A percentile compares a stretch with the other conserved stretches of the same genome.
Conservation (phyloP, 2,329 filamentous ascomycete genomes). For the Penicillium sp. region DNA sequence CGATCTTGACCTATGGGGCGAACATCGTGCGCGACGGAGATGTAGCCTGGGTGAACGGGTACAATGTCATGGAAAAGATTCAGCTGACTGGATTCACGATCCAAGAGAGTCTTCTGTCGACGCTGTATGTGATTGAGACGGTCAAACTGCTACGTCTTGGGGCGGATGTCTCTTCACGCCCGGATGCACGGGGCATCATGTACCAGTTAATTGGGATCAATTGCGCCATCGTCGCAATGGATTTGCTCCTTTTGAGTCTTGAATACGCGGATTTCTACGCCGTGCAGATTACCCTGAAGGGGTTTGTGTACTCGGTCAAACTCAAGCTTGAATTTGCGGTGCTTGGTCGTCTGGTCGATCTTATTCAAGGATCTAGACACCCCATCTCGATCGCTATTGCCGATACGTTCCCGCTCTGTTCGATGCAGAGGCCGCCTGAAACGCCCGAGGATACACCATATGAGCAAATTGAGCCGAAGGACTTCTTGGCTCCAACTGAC, state of each 20-base stretch:
- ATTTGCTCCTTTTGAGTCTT: slow-evolving; percentile 42
- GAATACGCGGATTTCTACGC: slow-evolving; percentile 42
- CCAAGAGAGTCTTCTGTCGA: slow-evolving; percentile 48
- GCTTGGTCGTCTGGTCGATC: slow-evolving; percentile 46
- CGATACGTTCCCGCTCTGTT: slow-evolving; percentile 25
- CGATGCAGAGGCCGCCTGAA: slow-evolving; percentile 14
- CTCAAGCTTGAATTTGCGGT: slow-evolving; percentile 57
- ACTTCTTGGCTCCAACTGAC: slow-evolving; percentile 6
- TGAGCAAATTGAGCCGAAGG: slow-evolving; percentile 11
- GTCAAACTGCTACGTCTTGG: slow-evolving; percentile 44
- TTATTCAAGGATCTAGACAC: slow-evolving; percentile 32
- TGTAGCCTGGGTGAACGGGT: slow-evolving; percentile 36
- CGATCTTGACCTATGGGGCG: slow-evolving; percentile 52
- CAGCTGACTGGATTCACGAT: slow-evolving; percentile 46
- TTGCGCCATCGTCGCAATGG: slow-evolving; percentile 46
- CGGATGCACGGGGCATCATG: slow-evolving; percentile 36
- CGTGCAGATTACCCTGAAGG: slow-evolving; percentile 42
- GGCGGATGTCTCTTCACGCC: slow-evolving; percentile 20
- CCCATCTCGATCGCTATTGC: slow-evolving; percentile 22
- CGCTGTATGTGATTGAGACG: slow-evolving; percentile 54
- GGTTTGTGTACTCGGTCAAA: slow-evolving; percentile 38
- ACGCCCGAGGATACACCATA: slow-evolving; percentile 9
- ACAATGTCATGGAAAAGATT: slow-evolving; percentile 47
- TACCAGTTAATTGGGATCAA: slow-evolving; percentile 48
- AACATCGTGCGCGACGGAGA: slow-evolving; percentile 24